Percentiles rank a stretch among this genome's conserved stretches.
These are phyloP conservation scores for Dactylellina parvicollis DNA, from an alignment of 2,329 filamentous ascomycete species.

Conservation along the genomic window DNA sequence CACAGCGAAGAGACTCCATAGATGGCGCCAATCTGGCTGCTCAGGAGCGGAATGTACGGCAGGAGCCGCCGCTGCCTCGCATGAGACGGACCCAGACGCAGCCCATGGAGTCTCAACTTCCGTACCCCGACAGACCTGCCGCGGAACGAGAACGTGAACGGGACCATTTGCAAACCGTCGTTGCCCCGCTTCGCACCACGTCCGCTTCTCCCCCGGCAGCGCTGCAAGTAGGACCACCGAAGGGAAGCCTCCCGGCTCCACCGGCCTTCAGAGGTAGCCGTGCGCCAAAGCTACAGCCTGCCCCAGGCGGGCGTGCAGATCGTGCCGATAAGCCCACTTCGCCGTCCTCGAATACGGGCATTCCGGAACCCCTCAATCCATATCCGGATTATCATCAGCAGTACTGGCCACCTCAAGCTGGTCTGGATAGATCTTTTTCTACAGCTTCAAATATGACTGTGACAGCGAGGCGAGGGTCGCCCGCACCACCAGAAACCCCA, in stretches of 20 bases:
- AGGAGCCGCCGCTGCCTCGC: conserved; percentile 55
- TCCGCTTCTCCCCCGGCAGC: conserved; percentile 46
- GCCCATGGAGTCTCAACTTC: conserved; percentile 54
- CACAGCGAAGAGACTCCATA: conserved; percentile 42
- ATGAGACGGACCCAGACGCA: conserved; percentile 54
- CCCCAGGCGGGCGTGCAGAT: conserved; percentile 47
- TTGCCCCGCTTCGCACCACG: conserved; percentile 40
- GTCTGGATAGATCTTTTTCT: conserved; percentile 73
- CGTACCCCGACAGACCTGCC: conserved; percentile 57
- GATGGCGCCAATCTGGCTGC: conserved; percentile 51
- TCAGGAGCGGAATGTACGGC: conserved; percentile 51
- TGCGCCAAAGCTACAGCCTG: conserved; percentile 54
- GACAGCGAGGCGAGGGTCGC: conserved; percentile 87
- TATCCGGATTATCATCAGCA: conserved; percentile 70
- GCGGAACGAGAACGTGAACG: conserved; percentile 56
- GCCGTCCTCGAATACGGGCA: conserved; percentile 55
- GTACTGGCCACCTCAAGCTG: conserved; percentile 69
- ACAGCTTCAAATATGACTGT: conserved; percentile 95
- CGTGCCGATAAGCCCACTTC: conserved; percentile 53
- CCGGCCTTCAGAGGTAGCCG: conserved; percentile 56
- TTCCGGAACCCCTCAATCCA: conserved; percentile 55
- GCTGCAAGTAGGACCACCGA: conserved; percentile 55
- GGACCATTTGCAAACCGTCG: conserved; percentile 36
- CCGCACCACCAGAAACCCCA: conserved; percentile 93
- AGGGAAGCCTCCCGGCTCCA: conserved; percentile 55